Evolutionary conservation across 176 grass and related monocot species (phyloP).

Genomic region (Aegilops umbellulata): DNA sequence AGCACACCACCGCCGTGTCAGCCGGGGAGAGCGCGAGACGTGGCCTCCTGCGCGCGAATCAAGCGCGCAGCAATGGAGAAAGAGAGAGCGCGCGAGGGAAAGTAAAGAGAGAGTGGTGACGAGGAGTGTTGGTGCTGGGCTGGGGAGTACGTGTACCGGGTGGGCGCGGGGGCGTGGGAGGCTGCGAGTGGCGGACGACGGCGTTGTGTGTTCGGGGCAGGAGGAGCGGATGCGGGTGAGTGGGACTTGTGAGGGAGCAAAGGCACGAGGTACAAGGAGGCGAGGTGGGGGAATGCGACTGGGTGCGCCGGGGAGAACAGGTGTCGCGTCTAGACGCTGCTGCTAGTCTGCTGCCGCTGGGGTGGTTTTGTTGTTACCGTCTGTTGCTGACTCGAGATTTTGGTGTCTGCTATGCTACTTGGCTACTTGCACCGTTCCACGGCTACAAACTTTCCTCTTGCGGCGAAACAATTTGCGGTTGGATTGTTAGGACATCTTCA

Average conservation of each 20-base stretch:
- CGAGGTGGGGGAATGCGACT: background rate
- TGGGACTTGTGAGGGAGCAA: background rate
- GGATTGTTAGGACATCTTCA: too few species aligned
- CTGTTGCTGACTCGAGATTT: background rate
- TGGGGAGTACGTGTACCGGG: constrained; percentile 5
- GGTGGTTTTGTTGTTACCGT: background rate
- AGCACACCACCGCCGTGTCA: background rate
- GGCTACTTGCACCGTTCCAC: too few species aligned
- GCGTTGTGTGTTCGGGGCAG: background rate
- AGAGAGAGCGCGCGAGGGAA: background rate
- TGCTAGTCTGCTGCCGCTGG: background rate
- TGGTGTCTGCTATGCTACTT: background rate
- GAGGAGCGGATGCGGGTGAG: background rate
- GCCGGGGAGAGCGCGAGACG: constrained; percentile 4
- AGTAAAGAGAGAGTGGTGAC: background rate
- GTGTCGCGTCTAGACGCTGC: background rate
- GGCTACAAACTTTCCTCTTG: too few species aligned
- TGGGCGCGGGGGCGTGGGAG: constrained; percentile 3
- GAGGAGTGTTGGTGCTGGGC: background rate
- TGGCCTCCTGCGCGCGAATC: constrained; percentile 9
- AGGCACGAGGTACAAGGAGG: background rate
- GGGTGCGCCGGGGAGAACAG: background rate
- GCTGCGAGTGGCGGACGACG: background rate
- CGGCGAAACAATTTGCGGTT: too few species aligned
- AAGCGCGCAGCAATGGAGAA: background rate